Evolutionary conservation across 495 filamentous ascomycete species (phyloP), one percentile per base, ranked within the genome.

Genomic region (Neurospora sp.): DNA sequence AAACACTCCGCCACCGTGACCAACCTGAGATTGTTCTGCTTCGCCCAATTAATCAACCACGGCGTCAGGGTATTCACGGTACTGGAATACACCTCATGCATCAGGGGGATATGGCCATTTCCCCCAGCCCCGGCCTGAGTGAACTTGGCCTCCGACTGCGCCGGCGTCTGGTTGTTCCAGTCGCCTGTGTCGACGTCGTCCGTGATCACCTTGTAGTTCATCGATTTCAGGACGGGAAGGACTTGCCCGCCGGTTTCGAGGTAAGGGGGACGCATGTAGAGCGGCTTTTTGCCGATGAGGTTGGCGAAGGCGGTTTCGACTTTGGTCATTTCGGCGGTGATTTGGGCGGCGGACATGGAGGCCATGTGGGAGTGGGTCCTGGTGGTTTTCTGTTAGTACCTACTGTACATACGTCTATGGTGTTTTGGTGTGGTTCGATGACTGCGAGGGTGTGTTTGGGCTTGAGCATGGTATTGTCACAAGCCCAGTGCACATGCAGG

Each of bases 1-100:
- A 87, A 78, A 48, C 86, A 87, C 74, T 87, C 86, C 27, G 85
- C 85, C 86, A 88, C 85, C 70, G 86, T 88, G 8, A 87, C 85
- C 12, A 88, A 73, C 78, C 83, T 81, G 37, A 88, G 71, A 59
- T 83, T 83, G 59, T 88, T 87, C 38, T 76, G 81, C 76, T 85
- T 82, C 0, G 85, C 86, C 86, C 85, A 88, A 73, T 83, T 79
- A 40, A 87, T 86, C 61, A 88, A 70, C 85, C 85, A 87, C 38
- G 82, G 85, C 22, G 84, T 85, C 14, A 88, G 73, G 4, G 79
- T 83, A 22, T 82, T 79, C 14, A 87, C 85, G 4, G 85, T 88
- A 35, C 77, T 74, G 31, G 78, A 71, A 72, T 87, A 86, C 35
- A 81, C 83, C 83, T 88, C 87, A 74, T 88, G 87, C 86, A 88